Conservation (phyloP, 2,329 filamentous ascomycete genomes). For the Aspergillus costaricaensis region DNA sequence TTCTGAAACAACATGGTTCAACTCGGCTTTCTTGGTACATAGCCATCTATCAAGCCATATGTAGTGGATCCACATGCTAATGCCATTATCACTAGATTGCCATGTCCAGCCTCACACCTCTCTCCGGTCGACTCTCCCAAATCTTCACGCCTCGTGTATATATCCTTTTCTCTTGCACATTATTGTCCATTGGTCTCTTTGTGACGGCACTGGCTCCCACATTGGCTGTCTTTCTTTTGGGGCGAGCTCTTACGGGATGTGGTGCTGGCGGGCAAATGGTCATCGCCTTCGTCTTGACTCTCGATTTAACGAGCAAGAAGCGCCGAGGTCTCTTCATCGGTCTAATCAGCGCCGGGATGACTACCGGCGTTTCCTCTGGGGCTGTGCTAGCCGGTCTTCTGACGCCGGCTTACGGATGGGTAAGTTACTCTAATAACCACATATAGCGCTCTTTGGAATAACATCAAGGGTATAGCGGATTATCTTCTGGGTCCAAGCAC, state of each 20-base stretch:
- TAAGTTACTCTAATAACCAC: conserved; percentile 41
- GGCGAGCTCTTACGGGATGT: conserved; percentile 67
- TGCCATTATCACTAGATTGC: conserved; percentile 51
- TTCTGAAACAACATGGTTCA: conserved; percentile 76
- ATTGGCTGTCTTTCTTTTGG: conserved; percentile 66
- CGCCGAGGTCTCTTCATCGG: conserved; percentile 73
- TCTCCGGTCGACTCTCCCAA: conserved; percentile 70
- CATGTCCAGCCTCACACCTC: conserved; percentile 62
- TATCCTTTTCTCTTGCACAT: conserved; percentile 61
- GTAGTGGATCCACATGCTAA: background rate
- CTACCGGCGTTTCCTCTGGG: conserved; percentile 69
- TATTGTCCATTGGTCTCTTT: conserved; percentile 64
- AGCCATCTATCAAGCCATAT: background rate
- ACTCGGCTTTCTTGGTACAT: conserved; percentile 67
- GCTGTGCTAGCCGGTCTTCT: conserved; percentile 70
- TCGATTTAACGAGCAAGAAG: conserved; percentile 70
- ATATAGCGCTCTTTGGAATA: background rate
- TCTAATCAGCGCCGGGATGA: conserved; percentile 71
- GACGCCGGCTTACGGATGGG: conserved; percentile 68
- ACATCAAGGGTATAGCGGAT: conserved; percentile 54
- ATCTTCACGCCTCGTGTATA: conserved; percentile 71
- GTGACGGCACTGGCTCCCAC: conserved; percentile 63
- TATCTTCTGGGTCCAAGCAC: conserved; percentile 72
- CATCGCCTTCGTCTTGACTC: conserved; percentile 71
- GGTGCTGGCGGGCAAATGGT: conserved; percentile 73